Conservation (phyloP, 257 asterid species). For the Petunia axillaris region DNA sequence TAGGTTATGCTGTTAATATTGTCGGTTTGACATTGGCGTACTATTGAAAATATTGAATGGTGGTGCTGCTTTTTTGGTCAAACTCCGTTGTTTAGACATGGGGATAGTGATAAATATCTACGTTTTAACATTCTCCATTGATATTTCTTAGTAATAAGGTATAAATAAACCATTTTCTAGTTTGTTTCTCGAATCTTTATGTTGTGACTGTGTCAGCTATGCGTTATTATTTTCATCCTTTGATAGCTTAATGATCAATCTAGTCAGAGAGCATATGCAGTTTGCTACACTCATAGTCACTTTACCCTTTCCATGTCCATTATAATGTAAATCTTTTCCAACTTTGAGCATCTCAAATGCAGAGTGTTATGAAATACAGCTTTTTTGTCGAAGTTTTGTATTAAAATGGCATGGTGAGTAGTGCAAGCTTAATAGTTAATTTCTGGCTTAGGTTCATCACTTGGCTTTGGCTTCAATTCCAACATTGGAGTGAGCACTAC, state of each 20-base stretch:
- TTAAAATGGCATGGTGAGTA: neutral
- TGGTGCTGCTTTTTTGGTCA: neutral
- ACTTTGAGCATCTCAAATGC: neutral
- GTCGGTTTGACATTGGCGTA: slow-evolving; percentile 29
- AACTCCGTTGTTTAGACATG: neutral
- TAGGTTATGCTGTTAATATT: slow-evolving; percentile 11
- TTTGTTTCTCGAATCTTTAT: too few relatives aligned
- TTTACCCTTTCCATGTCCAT: too few relatives aligned
- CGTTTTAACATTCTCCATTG: too few relatives aligned
- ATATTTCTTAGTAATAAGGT: too few relatives aligned
- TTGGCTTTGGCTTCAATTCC: slow-evolving; percentile 49
- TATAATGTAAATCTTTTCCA: neutral
- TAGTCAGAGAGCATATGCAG: too few relatives aligned
- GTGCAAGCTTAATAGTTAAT: neutral
- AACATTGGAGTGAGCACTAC: slow-evolving; percentile 35
- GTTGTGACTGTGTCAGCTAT: too few relatives aligned
- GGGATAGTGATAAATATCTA: too few relatives aligned
- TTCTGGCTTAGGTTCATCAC: slow-evolving; percentile 31
- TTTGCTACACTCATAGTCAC: too few relatives aligned
- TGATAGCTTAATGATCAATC: too few relatives aligned
- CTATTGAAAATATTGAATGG: neutral
- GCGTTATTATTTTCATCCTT: too few relatives aligned
- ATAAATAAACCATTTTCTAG: too few relatives aligned
- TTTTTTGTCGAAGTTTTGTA: neutral
- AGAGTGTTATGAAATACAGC: neutral